These are phyloP conservation scores for Aspergillus sp. DNA, from an alignment of 2,329 filamentous ascomycete species.

Conservation along the genomic window DNA sequence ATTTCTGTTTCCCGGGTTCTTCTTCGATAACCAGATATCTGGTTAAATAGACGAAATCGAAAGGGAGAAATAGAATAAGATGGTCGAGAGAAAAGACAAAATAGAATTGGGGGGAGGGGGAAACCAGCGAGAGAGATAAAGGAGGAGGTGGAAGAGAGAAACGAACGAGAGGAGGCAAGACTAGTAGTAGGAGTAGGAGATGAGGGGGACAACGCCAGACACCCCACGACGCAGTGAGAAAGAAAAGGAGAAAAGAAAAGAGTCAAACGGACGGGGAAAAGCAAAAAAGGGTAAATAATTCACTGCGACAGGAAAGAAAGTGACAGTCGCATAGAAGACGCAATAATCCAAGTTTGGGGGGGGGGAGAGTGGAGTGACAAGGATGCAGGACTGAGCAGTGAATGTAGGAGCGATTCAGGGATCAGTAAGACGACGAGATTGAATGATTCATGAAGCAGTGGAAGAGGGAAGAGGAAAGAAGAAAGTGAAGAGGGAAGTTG, in stretches of 20 bases:
- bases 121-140: background rate
- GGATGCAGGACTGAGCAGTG: background rate
- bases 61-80: no score
- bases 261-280: background rate
- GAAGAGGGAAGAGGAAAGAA: background rate
- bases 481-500: background rate
- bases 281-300: background rate
- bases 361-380: background rate
- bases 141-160: background rate
- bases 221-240: background rate
- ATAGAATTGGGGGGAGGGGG: no score
- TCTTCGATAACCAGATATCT: no score
- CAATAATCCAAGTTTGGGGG: background rate
- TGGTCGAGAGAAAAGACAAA: no score
- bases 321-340: background rate
- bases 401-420: no score
- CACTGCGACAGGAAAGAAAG: background rate
- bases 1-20: background rate
- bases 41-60: background rate
- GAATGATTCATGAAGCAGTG: background rate
- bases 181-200: background rate
- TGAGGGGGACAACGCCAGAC: background rate
- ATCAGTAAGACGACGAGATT: no score
- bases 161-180: background rate
- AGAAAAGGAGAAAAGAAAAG: background rate